Evolutionary conservation across 2,329 filamentous ascomycete species (phyloP), one percentile per base, ranked within the genome.

Genomic region (Myriosclerotinia scirpicola): DNA sequence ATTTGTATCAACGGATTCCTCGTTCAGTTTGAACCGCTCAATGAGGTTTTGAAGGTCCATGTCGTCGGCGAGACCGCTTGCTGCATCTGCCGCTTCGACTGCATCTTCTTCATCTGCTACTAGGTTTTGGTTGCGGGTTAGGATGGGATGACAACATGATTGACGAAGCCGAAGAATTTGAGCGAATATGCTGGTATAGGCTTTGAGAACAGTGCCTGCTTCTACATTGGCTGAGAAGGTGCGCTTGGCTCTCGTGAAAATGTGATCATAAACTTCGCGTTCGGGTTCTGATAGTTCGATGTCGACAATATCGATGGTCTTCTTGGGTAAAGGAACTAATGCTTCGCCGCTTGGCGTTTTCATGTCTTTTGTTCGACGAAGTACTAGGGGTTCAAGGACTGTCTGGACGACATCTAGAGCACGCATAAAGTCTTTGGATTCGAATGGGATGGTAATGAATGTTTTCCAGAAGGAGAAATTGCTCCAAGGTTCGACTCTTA

Each of bases 401-500:
- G 94, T 99, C 76, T 99, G 95, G 1, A 99, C 95, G 2, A 99
- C 95, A 75, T 98, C 95, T 9, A 99, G 82, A 0, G 95, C 95
- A 5, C 93, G 89, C 72, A 97, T 87, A 75, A 96, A 97, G 70
- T 99, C 91, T 71, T 95, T 95, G 0, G 92, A 94, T 77, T 99
- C 95, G 71, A 99, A 99, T 0, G 95, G 95, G 1, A 96, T 89
- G 0, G 95, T 99, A 75, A 99, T 98, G 77, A 99, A 99, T 0
- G 95, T 98, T 76, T 93, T 93, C 95, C 95, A 99, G 79, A 97
- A 99, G 0, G 93, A 97, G 77, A 99, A 99, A 77, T 98, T 98
- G 74, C 90, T 95, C 95, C 95, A 99, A 0, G 95, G 95, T 76
- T 98, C 94, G 5, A 99, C 95, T 66, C 92, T 89, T 14, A 99